Conservation (phyloP, 805 yeast genomes). For the Lachancea lanzarotensis region DNA sequence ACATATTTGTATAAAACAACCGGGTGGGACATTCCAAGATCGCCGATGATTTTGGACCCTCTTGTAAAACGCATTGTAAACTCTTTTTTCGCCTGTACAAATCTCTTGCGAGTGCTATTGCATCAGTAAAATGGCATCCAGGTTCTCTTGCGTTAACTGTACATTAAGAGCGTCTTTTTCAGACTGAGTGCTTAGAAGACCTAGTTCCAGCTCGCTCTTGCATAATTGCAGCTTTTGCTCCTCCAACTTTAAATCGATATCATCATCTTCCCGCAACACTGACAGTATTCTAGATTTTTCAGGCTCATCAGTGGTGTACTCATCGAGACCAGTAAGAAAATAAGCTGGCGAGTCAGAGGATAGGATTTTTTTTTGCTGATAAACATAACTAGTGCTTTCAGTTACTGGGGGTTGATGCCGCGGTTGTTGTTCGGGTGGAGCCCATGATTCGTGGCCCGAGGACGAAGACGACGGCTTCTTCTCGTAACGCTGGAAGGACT, state of each 20-base stretch:
- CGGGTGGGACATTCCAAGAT: too few species aligned
- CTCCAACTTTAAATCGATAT: conserved; percentile 21
- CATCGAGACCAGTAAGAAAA: conserved; percentile 19
- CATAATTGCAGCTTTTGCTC: conserved; percentile 18
- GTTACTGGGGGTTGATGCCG: not conserved
- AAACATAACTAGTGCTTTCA: not conserved
- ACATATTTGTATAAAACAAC: too few species aligned
- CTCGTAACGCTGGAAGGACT: not conserved
- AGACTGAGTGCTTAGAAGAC: conserved; percentile 23
- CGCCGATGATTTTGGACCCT: too few species aligned
- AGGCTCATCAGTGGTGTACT: conserved; percentile 7
- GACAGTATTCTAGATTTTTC: conserved; percentile 14
- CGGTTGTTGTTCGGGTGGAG: not conserved
- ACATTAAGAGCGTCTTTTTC: conserved; percentile 32
- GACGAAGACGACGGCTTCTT: not conserved
- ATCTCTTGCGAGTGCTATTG: not conserved
- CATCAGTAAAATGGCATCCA: conserved; percentile 23
- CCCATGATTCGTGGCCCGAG: not conserved
- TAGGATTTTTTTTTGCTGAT: not conserved
- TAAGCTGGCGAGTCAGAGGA: conserved; percentile 19
- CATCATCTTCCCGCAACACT: conserved; percentile 17
- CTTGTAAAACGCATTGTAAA: too few species aligned
- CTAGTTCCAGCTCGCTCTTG: conserved; percentile 25
- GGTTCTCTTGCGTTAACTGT: conserved; percentile 32
- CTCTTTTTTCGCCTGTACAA: not conserved